Evolutionary conservation across 2,329 filamentous ascomycete genomes (phyloP), one percentile per base, ranked within the genome.

Genomic region (Hymenoscyphus repandus): DNA sequence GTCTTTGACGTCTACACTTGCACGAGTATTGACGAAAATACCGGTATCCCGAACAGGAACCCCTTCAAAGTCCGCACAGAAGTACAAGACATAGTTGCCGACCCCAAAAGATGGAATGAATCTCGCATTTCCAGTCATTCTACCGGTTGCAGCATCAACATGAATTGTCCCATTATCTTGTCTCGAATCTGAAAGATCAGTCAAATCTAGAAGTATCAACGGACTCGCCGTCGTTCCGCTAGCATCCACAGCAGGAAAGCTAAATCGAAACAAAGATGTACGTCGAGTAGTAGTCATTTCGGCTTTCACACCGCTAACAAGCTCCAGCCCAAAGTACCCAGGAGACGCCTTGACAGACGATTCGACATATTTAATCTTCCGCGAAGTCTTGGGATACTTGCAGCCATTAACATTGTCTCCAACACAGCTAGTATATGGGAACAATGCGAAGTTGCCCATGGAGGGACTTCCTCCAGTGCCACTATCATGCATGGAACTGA

Each of bases 221-320:
- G 84, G 84, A 57, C 54, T 58, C 5, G 58, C 50, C 1, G 47
- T 52, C 34, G 67, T 63, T 1, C 68, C 70, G 20, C 70, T 68
- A 0, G 60, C 54, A 0, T 68, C 66, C 6, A 47, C 56, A 12
- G 67, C 64, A 0, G 81, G 59, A 50, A 87, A 87, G 0, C 73
- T 79, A 62, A 88, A 87, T 13, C 74, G 73, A 65, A 87, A 87
- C 2, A 89, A 63, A 5, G 82, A 79, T 1, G 82, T 74, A 58
- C 79, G 82, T 18, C 83, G 76, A 0, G 82, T 75, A 0, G 78
- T 74, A 0, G 85, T 87, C 78, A 86, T 86, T 56, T 88, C 83
- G 1, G 78, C 79, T 12, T 71, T 67, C 42, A 87, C 72, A 0
- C 77, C 76, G 43, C 72, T 77, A 30, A 73, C 69, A 30, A 88